Base-by-base conservation (phyloP, 2,329 filamentous ascomycete species). In the Chrysoporthe austroafricana region DNA sequence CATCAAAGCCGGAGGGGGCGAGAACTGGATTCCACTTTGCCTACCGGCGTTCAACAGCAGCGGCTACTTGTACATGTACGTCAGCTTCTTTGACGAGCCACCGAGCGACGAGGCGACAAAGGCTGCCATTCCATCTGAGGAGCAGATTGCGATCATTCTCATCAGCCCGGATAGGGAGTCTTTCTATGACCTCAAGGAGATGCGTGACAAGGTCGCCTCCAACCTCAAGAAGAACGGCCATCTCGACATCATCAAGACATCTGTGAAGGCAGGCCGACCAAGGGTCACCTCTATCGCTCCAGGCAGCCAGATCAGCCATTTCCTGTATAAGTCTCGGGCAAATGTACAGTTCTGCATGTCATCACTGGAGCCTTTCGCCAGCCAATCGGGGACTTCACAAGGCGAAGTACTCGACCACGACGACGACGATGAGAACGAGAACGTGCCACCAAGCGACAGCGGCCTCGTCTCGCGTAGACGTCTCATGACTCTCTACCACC, bases 31-130 rank as follows among this genome's bases (percentile, higher is more conserved):
- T 60, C 96, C 96, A 0, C 85, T 99, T 7, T 99, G 96, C 74
- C 85, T 99, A 3, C 96, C 96, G 0, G 95, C 94, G 5, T 99
- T 99, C 81, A 99, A 99, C 81, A 98, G 93, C 77, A 92, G 90
- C 63, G 96, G 96, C 36, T 99, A 97, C 76, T 85, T 99, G 1
- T 97, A 99, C 82, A 98, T 99, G 94, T 99, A 98, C 76, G 96
- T 99, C 76, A 97, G 93, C 82, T 99, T 98, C 77, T 87, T 99
- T 70, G 89, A 93, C 72, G 83, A 87, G 48, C 82, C 84, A 56
- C 78, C 83, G 34, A 69, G 73, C 63, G 71, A 81, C 70, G 72
- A 76, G 43, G 76, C 81, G 46, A 78, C 79, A 69, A 70, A 76
- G 85, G 86, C 77, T 76, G 89, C 59, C 85, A 90, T 79, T 84